Evolutionary conservation across 2,329 filamentous ascomycete genomes (phyloP), one percentile per base, ranked within the genome.

Genomic region (Thielaviopsis musarum): DNA sequence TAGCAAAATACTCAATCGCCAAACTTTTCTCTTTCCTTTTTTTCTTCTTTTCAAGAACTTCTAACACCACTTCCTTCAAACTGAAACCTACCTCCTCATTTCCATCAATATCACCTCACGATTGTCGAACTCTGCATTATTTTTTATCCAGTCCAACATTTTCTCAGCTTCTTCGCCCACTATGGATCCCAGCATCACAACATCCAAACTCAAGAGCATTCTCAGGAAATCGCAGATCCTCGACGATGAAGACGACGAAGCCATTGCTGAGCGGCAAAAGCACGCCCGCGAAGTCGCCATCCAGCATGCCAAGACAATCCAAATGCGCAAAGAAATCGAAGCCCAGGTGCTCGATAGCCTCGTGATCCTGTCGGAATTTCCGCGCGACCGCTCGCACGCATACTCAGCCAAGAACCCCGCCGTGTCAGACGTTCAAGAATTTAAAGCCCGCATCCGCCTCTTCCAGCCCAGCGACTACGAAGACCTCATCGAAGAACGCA

Each of bases 401-500:
- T 63, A 71, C 62, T 69, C 69, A 15, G 69, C 85, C 9, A 71
- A 78, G 1, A 71, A 69, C 69, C 69, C 77, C 62, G 75, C 81
- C 6, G 66, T 77, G 0, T 69, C 77, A 34, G 89, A 95, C 68
- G 77, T 77, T 1, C 69, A 72, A 48, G 73, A 74, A 58, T 90
- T 97, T 72, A 83, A 84, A 65, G 67, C 74, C 3, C 78, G 81
- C 41, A 73, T 97, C 24, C 73, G 78, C 10, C 76, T 82, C 52
- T 97, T 96, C 71, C 88, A 91, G 68, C 88, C 91, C 0, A 78
- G 80, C 58, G 91, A 98, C 73, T 95, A 94, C 73, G 89, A 95
- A 67, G 86, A 88, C 64, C 75, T 97, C 56, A 83, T 96, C 62
- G 80, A 86, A 64, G 93, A 98, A 74, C 87, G 93, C 66, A 94